These are phyloP conservation scores for Verticillium nonalfalfae DNA, from an alignment of 2,329 filamentous ascomycete species.

Conservation along the genomic window DNA sequence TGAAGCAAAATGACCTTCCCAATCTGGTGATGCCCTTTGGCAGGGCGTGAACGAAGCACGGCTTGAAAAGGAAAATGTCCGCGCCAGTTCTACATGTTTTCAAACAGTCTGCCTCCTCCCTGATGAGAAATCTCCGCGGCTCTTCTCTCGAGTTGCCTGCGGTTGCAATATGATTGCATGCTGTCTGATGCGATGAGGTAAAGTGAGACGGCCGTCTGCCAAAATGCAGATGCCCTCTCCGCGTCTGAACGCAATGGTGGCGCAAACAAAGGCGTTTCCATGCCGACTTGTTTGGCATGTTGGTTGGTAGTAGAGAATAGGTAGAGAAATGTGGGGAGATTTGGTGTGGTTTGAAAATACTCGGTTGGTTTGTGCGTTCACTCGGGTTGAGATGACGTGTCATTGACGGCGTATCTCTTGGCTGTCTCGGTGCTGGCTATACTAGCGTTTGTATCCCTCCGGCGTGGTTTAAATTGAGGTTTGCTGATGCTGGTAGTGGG, in stretches of 20 bases:
- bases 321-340: neutral
- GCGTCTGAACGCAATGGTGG: neutral
- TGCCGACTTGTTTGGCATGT: neutral
- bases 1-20: neutral
- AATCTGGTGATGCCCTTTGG: neutral
- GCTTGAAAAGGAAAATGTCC: neutral
- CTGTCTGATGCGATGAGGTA: neutral
- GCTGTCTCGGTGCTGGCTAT: constrained; percentile 58
- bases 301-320: neutral
- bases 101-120: neutral
- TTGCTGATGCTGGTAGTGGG: constrained; percentile 11
- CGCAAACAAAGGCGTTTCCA: neutral
- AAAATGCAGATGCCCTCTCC: neutral
- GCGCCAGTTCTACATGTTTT: neutral
- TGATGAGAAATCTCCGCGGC: neutral
- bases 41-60: neutral
- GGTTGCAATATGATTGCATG: neutral
- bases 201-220: neutral
- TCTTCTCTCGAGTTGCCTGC: neutral
- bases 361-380: neutral
- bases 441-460: constrained; percentile 55
- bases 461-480: constrained; percentile 30
- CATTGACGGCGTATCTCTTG: constrained; percentile 34
- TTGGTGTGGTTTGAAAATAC: neutral
- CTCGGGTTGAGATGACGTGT: neutral